Evolutionary conservation across 129 eudicot species (phyloP), one percentile per base, ranked within the genome.

Genomic region (Flaveria sonorensis): DNA sequence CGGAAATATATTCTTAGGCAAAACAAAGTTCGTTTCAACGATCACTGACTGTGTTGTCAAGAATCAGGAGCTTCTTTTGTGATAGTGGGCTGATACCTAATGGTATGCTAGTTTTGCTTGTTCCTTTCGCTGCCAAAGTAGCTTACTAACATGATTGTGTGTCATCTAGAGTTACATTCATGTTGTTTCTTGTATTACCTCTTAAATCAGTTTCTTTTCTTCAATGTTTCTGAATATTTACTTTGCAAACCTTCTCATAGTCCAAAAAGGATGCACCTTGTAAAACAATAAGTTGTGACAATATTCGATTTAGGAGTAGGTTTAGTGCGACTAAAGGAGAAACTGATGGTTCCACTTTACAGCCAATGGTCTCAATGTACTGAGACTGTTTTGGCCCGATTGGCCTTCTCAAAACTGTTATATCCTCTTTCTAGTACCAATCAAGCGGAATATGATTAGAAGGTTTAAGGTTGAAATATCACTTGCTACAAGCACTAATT

Each of bases 11-110:
- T 73, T 74, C 78, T 69, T 82, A 93, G 98, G 97, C 97, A 82
- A 87, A 77, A 47, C 98, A 93, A 80, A 72, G 75, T 79, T 64
- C 85, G 50, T 94, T 82, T 72, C 98, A 94, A 69, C 91, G 98
- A 63, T 87, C 98, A 62, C 83, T 91, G 79, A 87, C 92, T 18
- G 93, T 94, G 76, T 59, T 94, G 73, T 85, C 97, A 28, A 89
- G 98, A 87, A 84, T 91, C 73, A 83, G 78, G 72, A 82, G 74
- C 64, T 81, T 78, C 20, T 65, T 89, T 68, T 74, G 78, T 43
- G 85, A 87, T 68, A 84, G 57, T 26, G 83, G 86, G 68, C 59
- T 72, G 43, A 69, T 89, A 57, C 64, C 88, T 32, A 77, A 68
- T 62, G 92, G 98, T 92, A 84, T 26, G 43, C 15, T 47, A 40